A percentile compares a stretch with the other conserved stretches of the same genome.
Conservation (phyloP, 1,139 yeast species). For the Blastobotrys buckinghamii region DNA sequence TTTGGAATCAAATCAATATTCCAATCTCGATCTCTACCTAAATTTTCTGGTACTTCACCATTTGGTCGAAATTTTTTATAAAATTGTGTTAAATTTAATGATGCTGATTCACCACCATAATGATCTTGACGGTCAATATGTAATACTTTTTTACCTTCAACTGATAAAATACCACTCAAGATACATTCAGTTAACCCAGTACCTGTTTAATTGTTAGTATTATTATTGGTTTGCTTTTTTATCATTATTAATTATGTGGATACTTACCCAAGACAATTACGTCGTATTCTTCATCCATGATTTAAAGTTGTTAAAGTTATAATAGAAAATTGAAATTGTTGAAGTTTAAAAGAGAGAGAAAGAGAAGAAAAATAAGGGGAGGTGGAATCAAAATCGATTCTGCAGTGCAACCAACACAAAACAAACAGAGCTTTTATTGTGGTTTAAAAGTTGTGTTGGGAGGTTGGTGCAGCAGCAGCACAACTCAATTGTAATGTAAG, state of each 20-base stretch:
- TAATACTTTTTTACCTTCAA: conserved; percentile 92
- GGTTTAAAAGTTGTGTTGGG: no score
- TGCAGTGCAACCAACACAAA: no score
- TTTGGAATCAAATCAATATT: conserved; percentile 96
- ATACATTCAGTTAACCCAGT: conserved; percentile 96
- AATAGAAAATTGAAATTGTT: not conserved
- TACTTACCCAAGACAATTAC: conserved; percentile 67
- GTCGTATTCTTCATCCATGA: conserved; percentile 94
- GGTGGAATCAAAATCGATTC: no score
- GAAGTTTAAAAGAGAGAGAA: not conserved
- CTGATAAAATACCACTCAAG: conserved; percentile 86
- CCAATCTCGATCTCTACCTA: conserved; percentile 96
- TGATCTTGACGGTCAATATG: conserved; percentile 96
- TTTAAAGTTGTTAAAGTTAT: not conserved
- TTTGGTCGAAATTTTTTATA: conserved; percentile 40
- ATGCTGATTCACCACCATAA: conserved; percentile 81
- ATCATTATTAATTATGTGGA: no score
- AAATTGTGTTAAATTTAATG: conserved; percentile 50
- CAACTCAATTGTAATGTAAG: no score
- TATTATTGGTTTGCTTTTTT: not conserved
- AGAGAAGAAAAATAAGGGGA: not conserved
- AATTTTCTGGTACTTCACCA: conserved; percentile 57
- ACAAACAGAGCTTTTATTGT: no score
- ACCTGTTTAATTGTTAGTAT: conserved; percentile 13
- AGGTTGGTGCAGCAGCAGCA: no score